These are phyloP conservation scores for Chaetomiaceae sp. DNA, from an alignment of 2,329 filamentous ascomycete genomes.

Conservation along the genomic window DNA sequence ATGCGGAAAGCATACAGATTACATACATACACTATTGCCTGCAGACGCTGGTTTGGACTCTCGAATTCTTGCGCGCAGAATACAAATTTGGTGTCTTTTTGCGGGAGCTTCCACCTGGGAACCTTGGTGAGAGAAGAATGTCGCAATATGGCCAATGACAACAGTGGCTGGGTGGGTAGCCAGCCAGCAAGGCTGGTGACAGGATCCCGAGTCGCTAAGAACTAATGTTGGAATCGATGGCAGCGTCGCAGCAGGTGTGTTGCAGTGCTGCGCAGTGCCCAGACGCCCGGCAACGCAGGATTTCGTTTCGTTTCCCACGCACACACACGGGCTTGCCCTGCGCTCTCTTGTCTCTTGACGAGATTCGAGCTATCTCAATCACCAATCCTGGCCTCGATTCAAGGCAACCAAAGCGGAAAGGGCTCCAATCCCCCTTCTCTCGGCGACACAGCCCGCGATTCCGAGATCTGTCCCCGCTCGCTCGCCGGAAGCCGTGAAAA, in stretches of 20 bases:
- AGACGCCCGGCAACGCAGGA: too few relatives aligned
- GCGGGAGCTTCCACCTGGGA: background rate
- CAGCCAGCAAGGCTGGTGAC: too few relatives aligned
- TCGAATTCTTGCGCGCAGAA: conserved; percentile 9
- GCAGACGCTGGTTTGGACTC: background rate
- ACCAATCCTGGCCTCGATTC: too few relatives aligned
- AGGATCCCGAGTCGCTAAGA: too few relatives aligned
- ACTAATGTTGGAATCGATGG: too few relatives aligned
- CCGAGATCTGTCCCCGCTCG: conserved; percentile 5
- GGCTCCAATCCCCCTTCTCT: background rate
- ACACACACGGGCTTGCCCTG: background rate
- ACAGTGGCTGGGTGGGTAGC: too few relatives aligned
- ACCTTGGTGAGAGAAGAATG: background rate
- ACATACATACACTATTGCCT: background rate
- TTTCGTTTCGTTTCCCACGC: too few relatives aligned
- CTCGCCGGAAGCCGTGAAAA: background rate
- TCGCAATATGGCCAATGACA: too few relatives aligned
- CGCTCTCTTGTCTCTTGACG: background rate
- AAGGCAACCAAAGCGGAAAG: too few relatives aligned
- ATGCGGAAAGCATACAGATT: too few relatives aligned
- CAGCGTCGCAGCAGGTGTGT: too few relatives aligned
- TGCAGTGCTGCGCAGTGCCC: too few relatives aligned
- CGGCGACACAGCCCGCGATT: background rate
- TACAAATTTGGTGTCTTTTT: background rate
- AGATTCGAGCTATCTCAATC: background rate